These are phyloP conservation scores for Ceratocystis diversiconidia DNA, from an alignment of 2,329 filamentous ascomycete species.

Conservation along the genomic window DNA sequence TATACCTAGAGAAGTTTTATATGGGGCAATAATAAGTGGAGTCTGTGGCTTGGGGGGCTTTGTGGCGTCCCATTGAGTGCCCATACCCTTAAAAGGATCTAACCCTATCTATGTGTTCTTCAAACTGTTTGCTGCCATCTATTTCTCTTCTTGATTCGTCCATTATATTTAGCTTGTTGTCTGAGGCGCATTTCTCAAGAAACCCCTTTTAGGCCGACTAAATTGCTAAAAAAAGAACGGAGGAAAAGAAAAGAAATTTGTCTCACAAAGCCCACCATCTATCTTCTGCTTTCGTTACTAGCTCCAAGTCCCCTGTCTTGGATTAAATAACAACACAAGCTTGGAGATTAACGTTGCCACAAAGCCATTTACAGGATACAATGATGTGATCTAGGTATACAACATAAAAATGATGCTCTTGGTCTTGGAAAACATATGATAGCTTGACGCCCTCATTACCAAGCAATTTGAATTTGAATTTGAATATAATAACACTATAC, in stretches of 20 bases:
- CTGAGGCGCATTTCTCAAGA: background rate
- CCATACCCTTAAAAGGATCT: no score
- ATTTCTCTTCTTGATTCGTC: background rate
- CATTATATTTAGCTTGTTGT: background rate
- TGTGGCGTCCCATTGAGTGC: no score
- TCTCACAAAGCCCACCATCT: background rate
- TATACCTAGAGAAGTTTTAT: no score
- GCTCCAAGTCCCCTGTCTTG: background rate
- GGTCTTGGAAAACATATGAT: no score
- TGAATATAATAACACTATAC: no score
- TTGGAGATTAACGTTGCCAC: background rate
- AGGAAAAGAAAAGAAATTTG: background rate
- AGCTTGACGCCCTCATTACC: no score
- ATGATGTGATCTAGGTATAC: background rate
- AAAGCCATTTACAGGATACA: background rate
- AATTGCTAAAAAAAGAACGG: constrained; percentile 1
- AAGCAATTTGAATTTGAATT: no score
- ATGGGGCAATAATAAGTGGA: no score
- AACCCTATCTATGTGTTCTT: no score
- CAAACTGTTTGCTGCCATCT: background rate
- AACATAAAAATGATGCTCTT: no score
- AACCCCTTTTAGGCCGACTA: background rate
- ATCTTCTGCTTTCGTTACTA: background rate
- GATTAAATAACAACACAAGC: background rate
- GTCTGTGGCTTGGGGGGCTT: no score